Base-by-base conservation (phyloP, 805 yeast genomes). In the Suhomyces vadensis region DNA sequence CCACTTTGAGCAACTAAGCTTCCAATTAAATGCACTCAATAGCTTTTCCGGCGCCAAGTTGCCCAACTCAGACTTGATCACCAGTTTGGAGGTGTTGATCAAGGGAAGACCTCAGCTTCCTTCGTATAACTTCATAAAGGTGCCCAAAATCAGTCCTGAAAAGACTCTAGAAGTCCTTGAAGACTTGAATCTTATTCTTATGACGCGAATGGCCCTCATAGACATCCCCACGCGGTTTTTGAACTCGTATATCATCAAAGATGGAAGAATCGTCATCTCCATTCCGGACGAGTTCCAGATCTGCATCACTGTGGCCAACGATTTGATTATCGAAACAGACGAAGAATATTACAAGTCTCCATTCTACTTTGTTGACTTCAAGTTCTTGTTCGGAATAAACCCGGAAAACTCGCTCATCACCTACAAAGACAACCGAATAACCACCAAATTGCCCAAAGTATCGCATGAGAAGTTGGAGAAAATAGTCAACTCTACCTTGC, bases 11-110 rank as follows among this genome's bases (percentile, higher is more conserved):
- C 65, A 66, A 46, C 53, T 82, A 67, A 78, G 85, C 14, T 77
- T 83, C 67, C 82, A 85, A 9, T 69, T 90, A 31, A 86, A 83
- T 49, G 73, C 74, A n/a, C 69, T 86, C 19, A 87, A 83, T 50
- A 78, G 81, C 41, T 79, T 84, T n/a, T 78, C 89, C 1, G 87
- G 90, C 22, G 98, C 99, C 0, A 91, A 95, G 57, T 67, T 92
- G 42, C 96, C 97, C 4, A 88, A 89, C 61, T 94, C 96, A 0
- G 99, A 94, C 64, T 63, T 94, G 16, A 76, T 82, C 19, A 91
- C 98, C 0, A 88, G 96, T 1, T 68, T 92, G 52, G 95, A 92
- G 58, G 96, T 94, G 0, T 71, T 91, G 43, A 78, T 82, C 31
- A 73, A 78, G 31, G 95, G 96, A 3, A 71, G 85, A 49, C 96